Conservation (phyloP, 2,329 filamentous ascomycete species). For the Herpotrichia juniperi region DNA sequence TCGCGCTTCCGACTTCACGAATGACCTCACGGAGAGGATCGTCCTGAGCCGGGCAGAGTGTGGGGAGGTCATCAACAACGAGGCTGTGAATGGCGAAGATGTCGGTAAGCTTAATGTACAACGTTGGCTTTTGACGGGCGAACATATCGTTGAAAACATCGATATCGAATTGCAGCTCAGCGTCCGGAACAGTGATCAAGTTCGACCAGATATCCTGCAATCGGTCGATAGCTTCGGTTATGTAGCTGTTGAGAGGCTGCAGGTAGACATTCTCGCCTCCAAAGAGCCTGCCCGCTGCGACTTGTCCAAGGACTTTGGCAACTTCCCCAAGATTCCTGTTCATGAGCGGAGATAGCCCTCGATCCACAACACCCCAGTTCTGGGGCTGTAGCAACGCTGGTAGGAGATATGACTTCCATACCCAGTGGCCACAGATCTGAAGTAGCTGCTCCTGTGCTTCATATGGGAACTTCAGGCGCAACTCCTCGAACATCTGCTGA, state of each 20-base stretch:
- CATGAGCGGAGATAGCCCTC: constrained; percentile 84
- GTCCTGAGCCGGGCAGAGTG: constrained; percentile 79
- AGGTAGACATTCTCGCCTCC: constrained; percentile 95
- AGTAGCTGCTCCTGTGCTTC: constrained; percentile 80
- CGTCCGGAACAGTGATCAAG: constrained; percentile 82
- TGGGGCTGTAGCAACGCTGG: constrained; percentile 89
- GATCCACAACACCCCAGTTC: constrained; percentile 90
- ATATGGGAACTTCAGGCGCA: constrained; percentile 77
- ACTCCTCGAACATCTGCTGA: constrained; percentile 80
- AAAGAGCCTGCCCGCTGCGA: constrained; percentile 86
- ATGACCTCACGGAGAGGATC: constrained; percentile 91
- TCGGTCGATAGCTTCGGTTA: constrained; percentile 82
- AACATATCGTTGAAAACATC: constrained; percentile 99
- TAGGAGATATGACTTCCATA: constrained; percentile 93
- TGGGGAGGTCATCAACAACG: constrained; percentile 76
- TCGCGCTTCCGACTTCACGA: constrained; percentile 91
- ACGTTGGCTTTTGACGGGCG: constrained; percentile 90
- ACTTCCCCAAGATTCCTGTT: constrained; percentile 92
- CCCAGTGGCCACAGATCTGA: constrained; percentile 85
- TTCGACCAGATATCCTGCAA: constrained; percentile 76
- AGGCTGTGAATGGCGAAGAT: constrained; percentile 96
- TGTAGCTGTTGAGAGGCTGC: constrained; percentile 90
- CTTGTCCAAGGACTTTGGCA: constrained; percentile 87
- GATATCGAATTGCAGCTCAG: constrained; percentile 93
- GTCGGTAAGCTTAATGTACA: constrained; percentile 99